Base-by-base conservation (phyloP, 2,329 filamentous ascomycete species). In the Dryadomyces sulphureus region DNA sequence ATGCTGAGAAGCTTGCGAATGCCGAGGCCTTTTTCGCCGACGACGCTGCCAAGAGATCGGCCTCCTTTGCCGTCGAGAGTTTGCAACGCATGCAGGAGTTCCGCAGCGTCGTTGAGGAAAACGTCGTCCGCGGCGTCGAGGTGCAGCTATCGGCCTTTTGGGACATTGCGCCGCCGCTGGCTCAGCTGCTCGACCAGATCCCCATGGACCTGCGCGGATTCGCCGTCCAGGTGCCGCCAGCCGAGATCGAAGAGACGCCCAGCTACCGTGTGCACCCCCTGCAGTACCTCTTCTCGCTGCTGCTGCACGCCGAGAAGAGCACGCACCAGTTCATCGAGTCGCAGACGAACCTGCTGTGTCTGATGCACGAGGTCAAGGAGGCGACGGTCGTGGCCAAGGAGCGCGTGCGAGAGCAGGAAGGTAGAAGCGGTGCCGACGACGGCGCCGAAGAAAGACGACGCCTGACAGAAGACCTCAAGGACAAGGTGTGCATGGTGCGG, bases 241-340 rank as follows among this genome's bases (percentile, higher is more conserved):
- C 77, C 17, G 92, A 98, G 62, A 83, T 81, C 53, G 78, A 81
- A 3, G 92, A 96, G 65, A 96, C 90, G 55, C 86, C 88, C 1
- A 72, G 72, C 17, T 96, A 95, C 60, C 72, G 75, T 52, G 67
- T 77, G 1, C 85, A 87, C 57, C 92, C 92, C 11, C 64, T 95
- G 58, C 87, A 95, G 62, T 96, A 98, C 60, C 72, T 98, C 0
- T 92, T 88, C 61, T 83, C 79, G 41, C 67, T 96, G 21, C 70
- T 98, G 8, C 75, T 81, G 6, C 90, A 96, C 56, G 83, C 88
- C 0, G 86, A 93, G 60, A 94, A 92, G 66, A 89, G 83, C 55
- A 90, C 87, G 8, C 93, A 94, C 57, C 92, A 96, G 61, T 96
- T 94, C 63, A 95, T 96, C 56, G 92, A 96, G 66, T 84, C 80